Conservation (phyloP, 2,329 filamentous ascomycete species). For the Chaetothyriales sp. region DNA sequence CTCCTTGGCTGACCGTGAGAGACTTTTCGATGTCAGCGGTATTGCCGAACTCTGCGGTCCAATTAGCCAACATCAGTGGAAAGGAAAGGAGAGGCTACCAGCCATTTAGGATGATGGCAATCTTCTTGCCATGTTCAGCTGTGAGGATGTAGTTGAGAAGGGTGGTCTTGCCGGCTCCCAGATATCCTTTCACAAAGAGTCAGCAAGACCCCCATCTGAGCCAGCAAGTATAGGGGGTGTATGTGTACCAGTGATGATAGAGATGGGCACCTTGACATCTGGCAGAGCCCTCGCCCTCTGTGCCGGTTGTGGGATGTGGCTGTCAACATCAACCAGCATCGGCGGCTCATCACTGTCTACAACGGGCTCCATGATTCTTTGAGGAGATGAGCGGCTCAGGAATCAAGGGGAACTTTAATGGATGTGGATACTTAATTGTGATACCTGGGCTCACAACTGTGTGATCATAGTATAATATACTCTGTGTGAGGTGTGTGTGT, state of each 20-base stretch:
- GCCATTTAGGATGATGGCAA: constrained; percentile 94
- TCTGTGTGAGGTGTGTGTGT: neutral
- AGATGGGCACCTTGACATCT: constrained; percentile 34
- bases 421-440: neutral
- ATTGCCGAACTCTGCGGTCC: constrained; percentile 57
- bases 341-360: constrained; percentile 32
- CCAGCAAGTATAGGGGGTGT: neutral
- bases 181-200: constrained; percentile 52
- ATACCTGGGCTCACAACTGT: neutral
- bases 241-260: constrained; percentile 35
- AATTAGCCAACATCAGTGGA: neutral
- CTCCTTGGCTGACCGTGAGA: constrained; percentile 74
- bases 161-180: constrained; percentile 92
- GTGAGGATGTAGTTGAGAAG: constrained; percentile 91
- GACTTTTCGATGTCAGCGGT: constrained; percentile 93
- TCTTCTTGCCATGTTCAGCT: constrained; percentile 90
- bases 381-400: neutral
- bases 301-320: neutral
- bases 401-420: neutral
- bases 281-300: neutral
- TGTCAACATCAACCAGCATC: constrained; percentile 28
- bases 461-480: neutral
- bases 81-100: constrained; percentile 19
- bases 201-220: constrained; percentile 1
- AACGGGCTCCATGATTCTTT: neutral